Conservation (phyloP, 169 alveolate species). For the Eimeria acervulina region DNA sequence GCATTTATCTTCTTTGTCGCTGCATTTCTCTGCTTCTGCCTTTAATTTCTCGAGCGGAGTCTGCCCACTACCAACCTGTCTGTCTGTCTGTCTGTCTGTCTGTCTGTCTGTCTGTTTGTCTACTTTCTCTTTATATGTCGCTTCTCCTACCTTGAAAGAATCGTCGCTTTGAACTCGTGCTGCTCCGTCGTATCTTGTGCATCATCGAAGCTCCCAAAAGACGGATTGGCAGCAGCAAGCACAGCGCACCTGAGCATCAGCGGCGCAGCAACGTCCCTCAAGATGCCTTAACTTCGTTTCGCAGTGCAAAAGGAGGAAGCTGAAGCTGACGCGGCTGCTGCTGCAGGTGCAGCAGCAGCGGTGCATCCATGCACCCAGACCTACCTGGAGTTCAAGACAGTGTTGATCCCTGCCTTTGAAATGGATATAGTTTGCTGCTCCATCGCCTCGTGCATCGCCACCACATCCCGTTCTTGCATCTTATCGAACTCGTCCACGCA, state of each 20-base stretch:
- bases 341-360: background rate
- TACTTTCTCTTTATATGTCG: background rate
- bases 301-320: background rate
- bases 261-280: background rate
- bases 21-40: background rate
- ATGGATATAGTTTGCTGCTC: conserved; percentile 99
- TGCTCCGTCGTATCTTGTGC: conserved; percentile 98
- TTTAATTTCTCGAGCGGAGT: background rate
- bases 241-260: conserved; percentile 97
- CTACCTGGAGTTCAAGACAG: conserved; percentile 90
- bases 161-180: conserved; percentile 99
- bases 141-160: conserved; percentile 88
- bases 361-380: background rate
- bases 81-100: background rate
- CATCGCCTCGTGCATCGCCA: conserved; percentile 99
- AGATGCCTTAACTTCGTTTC: background rate
- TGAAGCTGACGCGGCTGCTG: background rate
- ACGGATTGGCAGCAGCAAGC: conserved; percentile 99
- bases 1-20: no score
- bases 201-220: conserved; percentile 98
- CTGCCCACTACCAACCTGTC: no score
- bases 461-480: conserved; percentile 99
- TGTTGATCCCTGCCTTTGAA: conserved; percentile 99
- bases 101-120: background rate
- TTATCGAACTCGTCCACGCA: conserved; percentile 99